A percentile compares a stretch with the other conserved stretches of the same genome.
phyloP scores from a whole-genome alignment of 1,284 basidiomycete genomes.

The Cryptococcus depauperatus region DNA sequence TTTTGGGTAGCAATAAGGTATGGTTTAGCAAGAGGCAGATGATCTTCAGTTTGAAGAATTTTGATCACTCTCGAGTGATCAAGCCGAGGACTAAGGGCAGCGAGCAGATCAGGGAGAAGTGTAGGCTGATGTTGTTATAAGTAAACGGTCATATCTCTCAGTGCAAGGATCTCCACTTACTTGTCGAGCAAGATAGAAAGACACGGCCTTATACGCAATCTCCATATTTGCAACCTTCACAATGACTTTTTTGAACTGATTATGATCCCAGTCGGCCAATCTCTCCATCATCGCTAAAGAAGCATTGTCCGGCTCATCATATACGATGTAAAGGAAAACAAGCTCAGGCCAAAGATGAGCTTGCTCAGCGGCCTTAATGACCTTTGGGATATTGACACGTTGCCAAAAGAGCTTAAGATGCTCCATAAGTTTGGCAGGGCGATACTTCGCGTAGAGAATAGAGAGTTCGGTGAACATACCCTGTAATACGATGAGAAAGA shows the following conservation, averaged over 20 bases:
- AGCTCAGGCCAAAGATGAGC: slow-evolving; percentile 99
- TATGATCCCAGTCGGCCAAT: slow-evolving; percentile 96
- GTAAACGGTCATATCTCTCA: slow-evolving; percentile 10
- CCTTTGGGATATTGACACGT: slow-evolving; percentile 83
- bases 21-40: slow-evolving; percentile 86
- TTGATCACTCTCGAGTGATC: slow-evolving; percentile 92
- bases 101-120: slow-evolving; percentile 84
- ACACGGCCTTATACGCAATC: slow-evolving; percentile 58
- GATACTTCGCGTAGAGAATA: slow-evolving; percentile 94
- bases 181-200: slow-evolving; percentile 33
- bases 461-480: slow-evolving; percentile 66
- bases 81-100: slow-evolving; percentile 83
- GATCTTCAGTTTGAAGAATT: slow-evolving; percentile 76
- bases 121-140: slow-evolving; percentile 81
- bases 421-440: slow-evolving; percentile 94
- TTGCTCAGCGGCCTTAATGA: slow-evolving; percentile 88
- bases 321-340: slow-evolving; percentile 96
- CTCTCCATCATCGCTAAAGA: slow-evolving; percentile 86
- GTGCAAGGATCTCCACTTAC: slow-evolving; percentile 7
- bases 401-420: slow-evolving; percentile 96
- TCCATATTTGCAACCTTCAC: slow-evolving; percentile 96
- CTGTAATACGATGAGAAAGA: slow-evolving; percentile 15
- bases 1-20: slow-evolving; percentile 97
- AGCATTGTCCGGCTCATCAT: slow-evolving; percentile 52
- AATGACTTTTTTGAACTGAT: slow-evolving; percentile 94